Conservation (phyloP, 2,329 filamentous ascomycete species). For the Spiromastix sp. region DNA sequence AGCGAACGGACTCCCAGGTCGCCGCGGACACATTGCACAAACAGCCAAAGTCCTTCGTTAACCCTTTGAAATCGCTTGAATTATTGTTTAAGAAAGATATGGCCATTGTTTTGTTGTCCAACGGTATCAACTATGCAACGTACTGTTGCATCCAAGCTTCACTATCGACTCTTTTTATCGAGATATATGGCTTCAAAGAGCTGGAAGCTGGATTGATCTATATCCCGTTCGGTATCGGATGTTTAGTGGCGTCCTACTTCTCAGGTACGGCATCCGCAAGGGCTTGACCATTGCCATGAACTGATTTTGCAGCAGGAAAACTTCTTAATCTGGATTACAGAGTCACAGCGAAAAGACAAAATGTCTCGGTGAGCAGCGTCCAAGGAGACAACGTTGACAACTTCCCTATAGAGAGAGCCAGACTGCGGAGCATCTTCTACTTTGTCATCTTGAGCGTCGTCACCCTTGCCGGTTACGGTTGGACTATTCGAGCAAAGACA, state of each 20-base stretch:
- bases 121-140: constrained; percentile 1
- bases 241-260: background rate
- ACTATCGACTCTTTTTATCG: constrained; percentile 1
- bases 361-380: background rate
- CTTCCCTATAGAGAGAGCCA: background rate
- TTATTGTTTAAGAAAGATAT: background rate
- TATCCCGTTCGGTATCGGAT: background rate
- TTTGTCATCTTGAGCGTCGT: background rate
- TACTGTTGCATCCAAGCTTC: constrained; percentile 2
- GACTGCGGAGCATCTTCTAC: background rate
- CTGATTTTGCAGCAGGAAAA: background rate
- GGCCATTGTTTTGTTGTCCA: background rate
- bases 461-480: background rate
- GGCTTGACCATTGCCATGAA: no score
- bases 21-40: no score
- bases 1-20: no score
- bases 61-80: background rate
- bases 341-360: constrained; percentile 46
- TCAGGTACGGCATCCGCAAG: background rate
- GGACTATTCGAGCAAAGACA: background rate
- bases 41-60: no score
- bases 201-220: background rate
- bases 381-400: background rate
- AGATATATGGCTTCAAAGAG: background rate
- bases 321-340: background rate